Evolutionary conservation across 176 grass and related monocot species (phyloP), one percentile per base, ranked within the genome.

Genomic region (Triticum dicoccoides): DNA sequence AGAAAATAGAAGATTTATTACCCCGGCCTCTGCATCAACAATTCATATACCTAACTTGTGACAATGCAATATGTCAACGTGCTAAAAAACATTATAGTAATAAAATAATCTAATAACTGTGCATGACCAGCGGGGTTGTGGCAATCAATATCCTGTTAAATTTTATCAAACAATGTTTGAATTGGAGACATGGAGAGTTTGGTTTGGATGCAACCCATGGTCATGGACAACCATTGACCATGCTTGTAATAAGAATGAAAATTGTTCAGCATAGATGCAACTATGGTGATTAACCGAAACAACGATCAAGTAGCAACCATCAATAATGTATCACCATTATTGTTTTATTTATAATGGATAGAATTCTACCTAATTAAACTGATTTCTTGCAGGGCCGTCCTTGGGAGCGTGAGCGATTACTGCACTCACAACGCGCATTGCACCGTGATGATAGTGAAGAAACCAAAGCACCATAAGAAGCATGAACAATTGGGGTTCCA

Each of bases 361-460:
- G 2, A 21, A 59, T 59, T 21, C 21, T 59, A 59, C 18, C 18
- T 59, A 59, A 59, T 59, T 20, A 59, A 59, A 59, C 12, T 56
- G 4, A 32, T 5, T 30, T 44, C 14, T 63, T 61, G 44, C 86
- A 98, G 93, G 88, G 93, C 91, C 24, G 89, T 98, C 10, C 81
- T 98, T 73, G 96, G 96, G 9, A 98, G 96, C 70, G 93, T 98
- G 69, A 98, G 91, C 29, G 93, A 98, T 23, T 98, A 98, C 83
- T 98, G 96, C 70, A 81, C 88, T 30, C 96, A 98, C 21, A 91
- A 98, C 67, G 96, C 96, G 45, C 88, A 98, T 58, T 92, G 96
- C 89, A 92, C 78, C 29, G 89, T 98, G 11, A 98, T 98, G 91
- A 89, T 98, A 23, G 96, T 98, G 11, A 98, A 98, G 86, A 86